Evolutionary conservation across 1,139 yeast species (phyloP), one percentile per base, ranked within the genome.

Genomic region (Candida pseudocylindracea): DNA sequence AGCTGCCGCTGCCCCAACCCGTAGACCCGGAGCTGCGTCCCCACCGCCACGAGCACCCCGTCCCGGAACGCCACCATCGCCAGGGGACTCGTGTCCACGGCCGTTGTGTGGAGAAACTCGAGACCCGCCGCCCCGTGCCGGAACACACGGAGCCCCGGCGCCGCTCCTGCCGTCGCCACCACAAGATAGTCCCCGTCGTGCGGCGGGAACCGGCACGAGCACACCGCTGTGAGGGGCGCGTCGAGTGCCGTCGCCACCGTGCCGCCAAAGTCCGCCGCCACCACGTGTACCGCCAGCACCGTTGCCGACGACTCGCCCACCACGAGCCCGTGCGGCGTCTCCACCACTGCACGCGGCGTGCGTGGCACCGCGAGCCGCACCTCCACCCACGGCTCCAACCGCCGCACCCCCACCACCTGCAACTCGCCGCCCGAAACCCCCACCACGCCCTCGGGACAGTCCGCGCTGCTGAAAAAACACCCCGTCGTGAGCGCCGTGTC

Each of bases 1-100:
- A 88, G 54, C 45, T 83, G 95, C 39, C 73, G 76, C 41, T 63
- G 62, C 1, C 98, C 98, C 28, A 83, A 40, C 29, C 74, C 91
- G 46, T 65, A 83, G 7, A 80, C 43, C 13, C 81, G 54, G 26
- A 88, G 42, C 27, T 51, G 49, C 33, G 63, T 59, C 1, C 62
- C 64, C 35, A 67, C 44, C 0, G 80, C 91, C 1, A 66, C 74
- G 2, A 83, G 49, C 2, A 83, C 46, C 39, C 60, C 59, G 1
- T 75, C 79, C 30, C 71, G 65, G 48, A 78, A 83, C 11, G 56
- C 53, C 1, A 51, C 40, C 46, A 85, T 42, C 0, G 75, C 59
- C 26, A 59, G 41, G 0, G 74, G 70, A 1, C 57, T 52, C 8
- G 44, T 53, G 7, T 66, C 71, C 1, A 76, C 51, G 25, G 52